These are phyloP conservation scores for Lathyrus aphaca DNA, from an alignment of 306 rosid species.

Conservation along the genomic window DNA sequence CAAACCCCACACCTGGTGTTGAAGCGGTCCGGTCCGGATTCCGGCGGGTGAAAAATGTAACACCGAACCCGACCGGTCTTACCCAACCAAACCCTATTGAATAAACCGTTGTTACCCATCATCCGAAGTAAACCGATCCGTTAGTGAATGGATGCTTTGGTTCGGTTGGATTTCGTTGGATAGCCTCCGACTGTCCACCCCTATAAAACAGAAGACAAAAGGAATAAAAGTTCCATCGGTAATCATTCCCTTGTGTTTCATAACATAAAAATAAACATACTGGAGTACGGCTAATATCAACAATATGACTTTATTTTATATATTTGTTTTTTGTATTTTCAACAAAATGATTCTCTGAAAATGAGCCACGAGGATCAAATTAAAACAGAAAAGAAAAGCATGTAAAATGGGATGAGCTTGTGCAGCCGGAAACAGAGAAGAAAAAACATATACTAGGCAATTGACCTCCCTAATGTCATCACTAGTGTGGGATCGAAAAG, in stretches of 20 bases:
- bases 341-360: too few species aligned
- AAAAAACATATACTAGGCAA: constrained; percentile 24
- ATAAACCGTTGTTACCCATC: too few species aligned
- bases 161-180: too few species aligned
- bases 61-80: too few species aligned
- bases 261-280: constrained; percentile 2
- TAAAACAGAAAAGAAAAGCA: constrained; percentile 27
- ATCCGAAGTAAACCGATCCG: too few species aligned
- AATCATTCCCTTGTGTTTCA: constrained; percentile 9
- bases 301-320: not conserved
- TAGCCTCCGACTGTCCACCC: too few species aligned
- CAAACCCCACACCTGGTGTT: too few species aligned
- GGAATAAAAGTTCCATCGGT: not conserved
- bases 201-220: not conserved
- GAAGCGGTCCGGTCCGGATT: too few species aligned
- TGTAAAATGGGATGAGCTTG: constrained; percentile 6
- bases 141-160: too few species aligned
- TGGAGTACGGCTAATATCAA: constrained; percentile 6
- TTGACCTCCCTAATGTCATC: constrained; percentile 89
- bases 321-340: not conserved
- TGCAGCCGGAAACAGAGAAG: not conserved
- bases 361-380: not conserved
- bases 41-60: too few species aligned
- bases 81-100: too few species aligned
- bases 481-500: constrained; percentile 67